Base-by-base conservation (phyloP, 148 eudicot species). In the Gaultheria prostrata region DNA sequence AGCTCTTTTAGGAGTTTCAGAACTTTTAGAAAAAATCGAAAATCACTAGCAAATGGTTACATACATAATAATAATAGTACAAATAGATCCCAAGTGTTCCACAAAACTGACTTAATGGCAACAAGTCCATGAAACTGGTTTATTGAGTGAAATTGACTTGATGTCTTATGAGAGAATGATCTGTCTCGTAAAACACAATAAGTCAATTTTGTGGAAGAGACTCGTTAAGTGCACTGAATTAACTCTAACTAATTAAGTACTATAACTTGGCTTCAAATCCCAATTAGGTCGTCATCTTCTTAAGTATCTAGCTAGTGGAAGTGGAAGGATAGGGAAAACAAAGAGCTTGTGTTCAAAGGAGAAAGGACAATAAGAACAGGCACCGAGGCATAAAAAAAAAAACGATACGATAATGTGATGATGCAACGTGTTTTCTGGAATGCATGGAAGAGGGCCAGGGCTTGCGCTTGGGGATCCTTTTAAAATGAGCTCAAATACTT, bases 401-500 rank as follows among this genome's bases (percentile, higher is more conserved):
- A 48, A 17, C 3, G 54, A 14, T 67, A 30, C 39, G 69, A 24
- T 63, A 24, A 63, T 24, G 69, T 9, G 14, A 63, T 63, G 30
- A 80, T 10, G 30, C 46, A 69, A 81, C 61, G 83, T 81, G 76
- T 81, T 81, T 81, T 81, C 3, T 81, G 83, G 83, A 76, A 15
- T 13, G 43, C 43, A 39, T 8, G 17, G 11, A 39, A 0, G 26
- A 28, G 61, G 63, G 63, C 63, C 63, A 48, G n/a, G n/a, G n/a
- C n/a, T 69, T 26, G 77, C 30, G 63, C 76, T 10, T 21, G 13
- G 61, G 56, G 54, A 24, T 46, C 8, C 30, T 65, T 76, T 76
- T 48, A 12, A 39, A 18, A 24, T 33, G 20, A 33, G 43, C 76
- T n/a, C 43, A 70, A 33, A 3, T 0, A 28, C 3, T 43, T 43